Percentiles rank a stretch among this genome's conserved stretches.
Evolutionary conservation across 106 monocot genomes (phyloP).

Genomic region (Acorus calamus): DNA sequence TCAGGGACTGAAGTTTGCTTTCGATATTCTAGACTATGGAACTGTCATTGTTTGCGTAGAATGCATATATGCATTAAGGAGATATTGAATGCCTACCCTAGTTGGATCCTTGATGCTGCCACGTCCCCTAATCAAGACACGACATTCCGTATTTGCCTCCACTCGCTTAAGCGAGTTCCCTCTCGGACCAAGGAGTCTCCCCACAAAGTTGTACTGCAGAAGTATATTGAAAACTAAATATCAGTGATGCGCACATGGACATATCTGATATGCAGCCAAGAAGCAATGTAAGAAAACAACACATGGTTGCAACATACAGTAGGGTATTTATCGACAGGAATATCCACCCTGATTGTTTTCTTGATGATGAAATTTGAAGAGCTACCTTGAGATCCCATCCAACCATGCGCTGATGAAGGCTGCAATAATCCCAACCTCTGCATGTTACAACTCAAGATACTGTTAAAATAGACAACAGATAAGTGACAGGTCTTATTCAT

Average conservation of each 20-base stretch:
- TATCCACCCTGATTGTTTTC: slow-evolving; percentile 88
- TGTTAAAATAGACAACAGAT: slow-evolving; percentile 2
- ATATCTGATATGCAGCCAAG: background rate
- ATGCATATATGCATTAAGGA: too few relatives aligned
- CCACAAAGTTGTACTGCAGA: slow-evolving; percentile 82
- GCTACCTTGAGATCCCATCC: slow-evolving; percentile 74
- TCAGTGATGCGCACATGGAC: background rate
- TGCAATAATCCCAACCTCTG: slow-evolving; percentile 55
- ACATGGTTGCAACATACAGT: slow-evolving; percentile 44
- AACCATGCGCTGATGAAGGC: slow-evolving; percentile 52
- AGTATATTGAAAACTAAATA: slow-evolving; percentile 2
- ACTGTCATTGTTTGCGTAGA: too few relatives aligned
- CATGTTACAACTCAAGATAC: slow-evolving; percentile 5
- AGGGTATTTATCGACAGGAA: slow-evolving; percentile 86
- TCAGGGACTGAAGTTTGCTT: too few relatives aligned
- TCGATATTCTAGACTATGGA: too few relatives aligned
- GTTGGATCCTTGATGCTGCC: slow-evolving; percentile 92
- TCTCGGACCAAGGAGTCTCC: slow-evolving; percentile 86
- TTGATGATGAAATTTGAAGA: slow-evolving; percentile 71
- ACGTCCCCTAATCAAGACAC: slow-evolving; percentile 77
- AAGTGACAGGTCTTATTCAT: too few relatives aligned
- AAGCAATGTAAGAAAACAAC: background rate
- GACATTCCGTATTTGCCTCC: slow-evolving; percentile 76
- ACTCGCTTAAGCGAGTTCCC: slow-evolving; percentile 86
- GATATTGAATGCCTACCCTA: slow-evolving; percentile 25